Evolutionary conservation across 148 eudicot genomes (phyloP), one percentile per base, ranked within the genome.

Genomic region (Dysphania ambrosioides): DNA sequence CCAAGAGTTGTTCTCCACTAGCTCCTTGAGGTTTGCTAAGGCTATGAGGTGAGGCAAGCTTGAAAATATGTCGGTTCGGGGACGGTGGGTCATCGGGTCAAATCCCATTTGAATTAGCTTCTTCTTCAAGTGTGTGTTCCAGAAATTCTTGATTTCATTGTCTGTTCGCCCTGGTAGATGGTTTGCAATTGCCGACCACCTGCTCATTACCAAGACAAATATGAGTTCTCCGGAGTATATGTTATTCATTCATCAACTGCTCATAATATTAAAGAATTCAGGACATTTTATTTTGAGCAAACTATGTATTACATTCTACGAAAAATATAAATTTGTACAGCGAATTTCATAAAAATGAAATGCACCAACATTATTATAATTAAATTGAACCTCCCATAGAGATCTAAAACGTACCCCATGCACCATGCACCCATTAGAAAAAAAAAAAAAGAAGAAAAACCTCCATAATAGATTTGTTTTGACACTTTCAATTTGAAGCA

Each of bases 41-140:
- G 97, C 97, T 75, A 95, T 83, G n/a, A 95, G 87, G 66, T 92
- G 95, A 18, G 96, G 92, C n/a, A 95, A 80, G 89, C 91, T 90
- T 10, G 97, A 84, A 77, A 95, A 92, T 3, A 95, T 85, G 74
- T 95, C 97, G 13, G 97, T 95, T 30, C 99, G 75, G 40, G 99
- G 99, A 0, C 89, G 85, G 68, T 95, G 99, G 44, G 99, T 95
- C 92, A 90, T 90, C 24, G 99, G 99, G 78, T 95, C 99, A 10
- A 89, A 81, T 0, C 99, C 99, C 97, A 92, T 92, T 21, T 95
- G 94, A 66, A 95, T 95, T 21, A 94, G 79, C 87, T 88, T 91
- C 83, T 94, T 94, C 87, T 94, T 94, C 76, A 94, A 72, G 67
- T 94, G 98, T 42, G 98, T 94, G 89, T 94, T 94, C 98, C 98